These are phyloP conservation scores for Alternaria incomplexa DNA, from an alignment of 2,329 filamentous ascomycete species.

Conservation along the genomic window DNA sequence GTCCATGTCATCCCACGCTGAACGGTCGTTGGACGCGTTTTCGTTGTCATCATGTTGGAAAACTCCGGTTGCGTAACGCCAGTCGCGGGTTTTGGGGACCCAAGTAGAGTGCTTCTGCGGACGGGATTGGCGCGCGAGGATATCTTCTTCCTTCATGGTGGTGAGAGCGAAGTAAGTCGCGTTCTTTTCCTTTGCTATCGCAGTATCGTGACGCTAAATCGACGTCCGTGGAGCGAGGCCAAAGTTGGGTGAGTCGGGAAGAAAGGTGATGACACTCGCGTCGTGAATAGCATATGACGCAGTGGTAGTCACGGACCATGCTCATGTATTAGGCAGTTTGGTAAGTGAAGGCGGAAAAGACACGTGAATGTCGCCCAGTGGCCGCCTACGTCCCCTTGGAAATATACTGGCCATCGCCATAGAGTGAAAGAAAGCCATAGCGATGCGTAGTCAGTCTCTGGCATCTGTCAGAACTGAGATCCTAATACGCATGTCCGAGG, in stretches of 20 bases:
- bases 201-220: background rate
- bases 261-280: background rate
- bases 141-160: conserved; percentile 14
- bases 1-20: conserved; percentile 21
- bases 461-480: background rate
- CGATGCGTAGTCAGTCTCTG: background rate
- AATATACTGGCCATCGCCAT: background rate
- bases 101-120: conserved; percentile 21
- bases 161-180: background rate
- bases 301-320: background rate
- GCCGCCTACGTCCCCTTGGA: background rate
- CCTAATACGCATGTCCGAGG: background rate
- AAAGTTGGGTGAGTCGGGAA: background rate
- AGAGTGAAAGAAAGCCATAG: background rate
- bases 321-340: background rate
- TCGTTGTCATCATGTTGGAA: conserved; percentile 20
- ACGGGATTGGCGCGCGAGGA: conserved; percentile 20
- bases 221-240: background rate
- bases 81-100: conserved; percentile 21
- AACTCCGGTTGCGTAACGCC: conserved; percentile 20
- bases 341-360: background rate
- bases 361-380: background rate
- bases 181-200: too few relatives aligned
- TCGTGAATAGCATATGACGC: background rate
- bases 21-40: conserved; percentile 7